Evolutionary conservation across 2,329 filamentous ascomycete genomes (phyloP), one percentile per base, ranked within the genome.

Genomic region (Xylaria sp.): DNA sequence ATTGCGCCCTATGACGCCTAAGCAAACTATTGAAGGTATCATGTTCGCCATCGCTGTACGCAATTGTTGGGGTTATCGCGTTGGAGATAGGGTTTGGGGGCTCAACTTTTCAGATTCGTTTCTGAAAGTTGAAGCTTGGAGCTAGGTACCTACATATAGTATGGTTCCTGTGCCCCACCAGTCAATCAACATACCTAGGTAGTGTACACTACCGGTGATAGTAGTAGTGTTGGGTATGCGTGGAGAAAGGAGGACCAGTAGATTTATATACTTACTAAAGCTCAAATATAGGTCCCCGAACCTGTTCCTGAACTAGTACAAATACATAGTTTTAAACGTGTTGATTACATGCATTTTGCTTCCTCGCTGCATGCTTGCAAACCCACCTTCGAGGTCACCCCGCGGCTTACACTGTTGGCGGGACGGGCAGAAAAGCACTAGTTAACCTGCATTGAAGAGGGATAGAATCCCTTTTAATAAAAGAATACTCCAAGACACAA

Each of bases 1-100:
- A 80, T 96, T 92, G 81, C 96, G 94, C 73, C 96, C 95, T 75
- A 99, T 96, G 59, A 98, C 86, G 79, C 94, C 94, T 74, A 99
- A 90, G 78, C 94, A 97, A 79, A 93, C 94, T 80, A 98, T 96
- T 39, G 91, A 93, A 33, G 95, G 91, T 75, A 89, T 87, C 63
- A 87, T 82, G 71, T 85, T 84, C 73, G 87, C 85, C 87, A 89
- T 89, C 15, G 47, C 58, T 25, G 45, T 36, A 50, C 15, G 50
- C 20, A 47, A 45, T 53, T 39, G 36, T 59, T 25, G 15, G 20
- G 20, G 42, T 49, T 51, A 51, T 56, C 27, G 53, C 38, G 45
- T 29, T 5, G 6, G 15, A 38, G 27, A 38, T 11, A 6, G 22
- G 55, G 15, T 45, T 25, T 22, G 27, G 20, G n/a, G 33, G 39